These are phyloP conservation scores for Colletotrichum sp. DNA, from an alignment of 2,329 filamentous ascomycete species.

Conservation along the genomic window DNA sequence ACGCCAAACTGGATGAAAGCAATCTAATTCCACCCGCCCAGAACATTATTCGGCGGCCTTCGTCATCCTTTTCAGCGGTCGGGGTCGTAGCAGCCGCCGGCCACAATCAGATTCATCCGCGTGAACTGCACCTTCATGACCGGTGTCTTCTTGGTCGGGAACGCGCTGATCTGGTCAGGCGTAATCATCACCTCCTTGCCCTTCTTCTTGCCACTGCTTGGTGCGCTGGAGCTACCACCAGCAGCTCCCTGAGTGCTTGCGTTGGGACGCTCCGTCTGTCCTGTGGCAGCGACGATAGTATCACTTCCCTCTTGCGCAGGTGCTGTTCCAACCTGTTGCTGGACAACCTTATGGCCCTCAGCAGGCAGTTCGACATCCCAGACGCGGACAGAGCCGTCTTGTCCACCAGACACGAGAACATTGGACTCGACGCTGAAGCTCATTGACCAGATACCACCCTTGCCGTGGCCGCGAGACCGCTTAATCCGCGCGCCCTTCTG, in stretches of 20 bases:
- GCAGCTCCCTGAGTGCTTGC: constrained; percentile 30
- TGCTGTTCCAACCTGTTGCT: constrained; percentile 10
- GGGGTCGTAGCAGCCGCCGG: constrained; percentile 74
- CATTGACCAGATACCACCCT: constrained; percentile 91
- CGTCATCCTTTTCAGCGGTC: constrained; percentile 41
- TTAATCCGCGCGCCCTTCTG: constrained; percentile 87
- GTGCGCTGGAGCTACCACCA: constrained; percentile 29
- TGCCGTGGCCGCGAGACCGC: constrained; percentile 90
- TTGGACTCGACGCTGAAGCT: constrained; percentile 94
- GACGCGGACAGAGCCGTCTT: constrained; percentile 89
- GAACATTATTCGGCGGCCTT: not conserved
- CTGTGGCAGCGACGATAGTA: constrained; percentile 29
- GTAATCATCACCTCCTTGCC: constrained; percentile 89
- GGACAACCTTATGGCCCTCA: constrained; percentile 64
- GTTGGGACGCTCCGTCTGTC: constrained; percentile 31
- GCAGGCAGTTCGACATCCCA: constrained; percentile 87
- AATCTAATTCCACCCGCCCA: not conserved
- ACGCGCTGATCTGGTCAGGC: constrained; percentile 92
- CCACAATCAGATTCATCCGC: constrained; percentile 91
- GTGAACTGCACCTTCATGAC: constrained; percentile 95
- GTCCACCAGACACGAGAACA: constrained; percentile 86
- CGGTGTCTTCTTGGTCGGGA: constrained; percentile 94
- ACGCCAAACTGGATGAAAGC: constrained; percentile 19
- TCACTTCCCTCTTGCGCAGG: constrained; percentile 31
- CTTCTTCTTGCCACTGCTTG: constrained; percentile 68